Evolutionary conservation across 2,329 filamentous ascomycete genomes (phyloP).

Genomic region (Aureobasidium uvarum): DNA sequence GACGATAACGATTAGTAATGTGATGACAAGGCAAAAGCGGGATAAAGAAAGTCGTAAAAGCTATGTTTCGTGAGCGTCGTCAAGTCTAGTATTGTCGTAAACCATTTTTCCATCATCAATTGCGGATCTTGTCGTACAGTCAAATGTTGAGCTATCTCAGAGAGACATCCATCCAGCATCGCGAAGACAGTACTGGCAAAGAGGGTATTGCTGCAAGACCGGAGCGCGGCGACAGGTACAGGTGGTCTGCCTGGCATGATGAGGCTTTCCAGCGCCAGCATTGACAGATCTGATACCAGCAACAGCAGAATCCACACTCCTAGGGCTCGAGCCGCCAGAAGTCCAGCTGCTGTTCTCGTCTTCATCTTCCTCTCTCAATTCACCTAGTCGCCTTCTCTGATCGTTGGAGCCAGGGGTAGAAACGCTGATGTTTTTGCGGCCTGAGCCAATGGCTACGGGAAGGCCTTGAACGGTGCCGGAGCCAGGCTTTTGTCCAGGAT

Average conservation of each 20-base stretch:
- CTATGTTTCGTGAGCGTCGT: conserved; percentile 2
- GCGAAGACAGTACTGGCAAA: conserved; percentile 15
- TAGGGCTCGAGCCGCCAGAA: conserved; percentile 11
- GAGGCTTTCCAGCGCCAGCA: neutral
- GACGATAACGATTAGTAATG: neutral
- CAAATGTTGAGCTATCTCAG: neutral
- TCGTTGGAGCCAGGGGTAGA: neutral
- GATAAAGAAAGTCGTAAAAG: neutral
- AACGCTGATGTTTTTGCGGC: conserved; percentile 40
- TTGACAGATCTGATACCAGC: neutral
- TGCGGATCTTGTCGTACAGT: neutral
- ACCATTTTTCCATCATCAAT: neutral
- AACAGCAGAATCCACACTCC: conserved; percentile 21
- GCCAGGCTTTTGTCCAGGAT: conserved; percentile 56
- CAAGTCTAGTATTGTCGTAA: conserved; percentile 8
- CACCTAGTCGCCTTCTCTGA: conserved; percentile 2
- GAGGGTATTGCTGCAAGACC: conserved; percentile 7
- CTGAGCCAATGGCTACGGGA: conserved; percentile 63
- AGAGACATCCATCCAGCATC: conserved; percentile 19
- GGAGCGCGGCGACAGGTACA: conserved; percentile 17
- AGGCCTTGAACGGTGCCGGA: conserved; percentile 53
- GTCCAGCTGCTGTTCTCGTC: conserved; percentile 11
- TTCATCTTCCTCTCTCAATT: conserved; percentile 18
- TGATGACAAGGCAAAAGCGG: neutral
- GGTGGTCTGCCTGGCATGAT: neutral